phyloP scores from a whole-genome alignment of 345 rosid species.

The Mangifera indica region DNA sequence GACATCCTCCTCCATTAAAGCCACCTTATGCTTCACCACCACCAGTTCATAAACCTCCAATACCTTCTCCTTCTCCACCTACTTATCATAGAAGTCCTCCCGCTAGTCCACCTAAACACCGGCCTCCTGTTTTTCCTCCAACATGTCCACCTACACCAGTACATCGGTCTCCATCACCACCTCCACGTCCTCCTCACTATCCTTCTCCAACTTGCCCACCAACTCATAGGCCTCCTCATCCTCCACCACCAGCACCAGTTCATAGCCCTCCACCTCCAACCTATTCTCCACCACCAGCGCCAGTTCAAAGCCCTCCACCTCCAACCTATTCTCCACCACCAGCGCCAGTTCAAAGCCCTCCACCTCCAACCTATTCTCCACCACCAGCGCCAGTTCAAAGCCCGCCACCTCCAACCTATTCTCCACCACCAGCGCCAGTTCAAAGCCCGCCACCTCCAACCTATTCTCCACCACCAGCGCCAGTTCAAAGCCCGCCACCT shows the following conservation, averaged over 20 bases:
- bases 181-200: constrained; percentile 1
- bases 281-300: too few relatives aligned
- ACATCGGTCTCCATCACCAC: constrained; percentile 18
- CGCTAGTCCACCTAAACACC: neutral
- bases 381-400: too few relatives aligned
- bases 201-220: constrained; percentile 19
- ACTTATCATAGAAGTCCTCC: neutral
- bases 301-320: too few relatives aligned
- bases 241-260: constrained; percentile 21
- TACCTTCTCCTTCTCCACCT: neutral
- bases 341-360: too few relatives aligned
- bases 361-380: too few relatives aligned
- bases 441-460: too few relatives aligned
- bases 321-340: too few relatives aligned
- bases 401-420: too few relatives aligned
- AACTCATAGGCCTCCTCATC: neutral
- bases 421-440: too few relatives aligned
- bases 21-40: constrained; percentile 9
- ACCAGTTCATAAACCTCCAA: neutral
- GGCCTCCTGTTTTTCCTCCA: neutral
- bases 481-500: too few relatives aligned
- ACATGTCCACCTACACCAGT: neutral
- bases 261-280: neutral
- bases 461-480: too few relatives aligned
- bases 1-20: constrained; percentile 2